phyloP scores from a whole-genome alignment of 2,329 filamentous ascomycete species.

The Cordyceps fumosorosea region DNA sequence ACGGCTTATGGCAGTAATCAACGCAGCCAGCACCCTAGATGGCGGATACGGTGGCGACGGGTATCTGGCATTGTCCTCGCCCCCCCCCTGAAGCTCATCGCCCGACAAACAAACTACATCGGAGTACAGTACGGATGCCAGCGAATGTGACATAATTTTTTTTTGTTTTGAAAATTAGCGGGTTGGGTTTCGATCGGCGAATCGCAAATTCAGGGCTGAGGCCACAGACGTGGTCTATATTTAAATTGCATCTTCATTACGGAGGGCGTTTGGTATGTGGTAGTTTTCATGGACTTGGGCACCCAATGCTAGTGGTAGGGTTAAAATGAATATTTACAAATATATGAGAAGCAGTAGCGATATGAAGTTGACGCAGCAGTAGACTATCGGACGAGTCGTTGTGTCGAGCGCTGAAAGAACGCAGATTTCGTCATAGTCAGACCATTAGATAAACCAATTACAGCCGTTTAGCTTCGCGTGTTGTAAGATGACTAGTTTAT shows the following conservation, averaged over 20 bases:
- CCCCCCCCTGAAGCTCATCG: background rate
- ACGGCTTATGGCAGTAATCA: background rate
- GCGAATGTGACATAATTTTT: background rate
- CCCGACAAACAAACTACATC: background rate
- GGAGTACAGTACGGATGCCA: constrained; percentile 3
- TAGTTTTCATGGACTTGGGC: background rate
- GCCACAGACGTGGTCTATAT: background rate
- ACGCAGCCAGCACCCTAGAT: background rate
- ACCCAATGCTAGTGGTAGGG: background rate
- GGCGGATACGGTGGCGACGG: background rate
- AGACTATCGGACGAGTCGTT: too few relatives aligned
- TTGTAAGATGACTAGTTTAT: too few relatives aligned
- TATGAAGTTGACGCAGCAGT: too few relatives aligned
- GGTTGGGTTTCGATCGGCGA: background rate
- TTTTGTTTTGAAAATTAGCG: constrained; percentile 2
- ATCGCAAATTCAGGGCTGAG: background rate
- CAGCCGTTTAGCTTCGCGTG: too few relatives aligned
- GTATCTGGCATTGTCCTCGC: background rate
- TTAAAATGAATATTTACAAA: background rate
- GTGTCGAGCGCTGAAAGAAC: too few relatives aligned
- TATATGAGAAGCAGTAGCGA: background rate
- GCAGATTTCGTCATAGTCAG: too few relatives aligned
- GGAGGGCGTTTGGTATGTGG: background rate
- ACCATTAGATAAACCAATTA: too few relatives aligned
- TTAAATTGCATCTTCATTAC: constrained; percentile 1